Conservation (phyloP, 2,329 filamentous ascomycete species). For the Leptodontidium sp. region DNA sequence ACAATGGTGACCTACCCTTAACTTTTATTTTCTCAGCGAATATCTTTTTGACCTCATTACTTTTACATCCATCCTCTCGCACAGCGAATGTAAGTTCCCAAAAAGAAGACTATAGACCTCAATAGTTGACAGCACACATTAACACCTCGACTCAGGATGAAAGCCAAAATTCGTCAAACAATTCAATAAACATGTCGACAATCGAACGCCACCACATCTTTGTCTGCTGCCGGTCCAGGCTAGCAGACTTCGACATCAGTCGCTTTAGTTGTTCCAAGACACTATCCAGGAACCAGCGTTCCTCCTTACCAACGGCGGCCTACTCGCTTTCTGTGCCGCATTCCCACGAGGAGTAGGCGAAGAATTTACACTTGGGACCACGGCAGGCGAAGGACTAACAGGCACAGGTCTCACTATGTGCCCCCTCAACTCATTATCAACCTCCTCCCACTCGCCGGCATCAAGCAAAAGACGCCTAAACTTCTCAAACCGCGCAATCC, state of each 20-base stretch:
- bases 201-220: neutral
- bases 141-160: too few species aligned
- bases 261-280: neutral
- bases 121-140: too few species aligned
- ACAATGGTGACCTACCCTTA: too few species aligned
- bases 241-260: neutral
- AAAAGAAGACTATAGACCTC: too few species aligned
- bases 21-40: too few species aligned
- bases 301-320: neutral
- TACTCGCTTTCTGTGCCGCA: neutral
- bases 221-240: neutral
- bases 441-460: neutral
- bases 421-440: neutral
- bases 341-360: too few species aligned
- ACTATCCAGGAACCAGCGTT: neutral
- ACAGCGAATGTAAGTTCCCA: too few species aligned
- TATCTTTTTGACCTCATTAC: too few species aligned
- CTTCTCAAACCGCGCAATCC: neutral
- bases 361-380: too few species aligned
- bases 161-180: too few species aligned
- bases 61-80: too few species aligned
- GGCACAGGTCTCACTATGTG: neutral
- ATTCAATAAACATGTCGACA: neutral
- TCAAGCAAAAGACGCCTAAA: neutral
- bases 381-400: neutral